These are phyloP conservation scores for Ceratobasidium sp. DNA, from an alignment of 1,284 basidiomycete species.

Conservation along the genomic window DNA sequence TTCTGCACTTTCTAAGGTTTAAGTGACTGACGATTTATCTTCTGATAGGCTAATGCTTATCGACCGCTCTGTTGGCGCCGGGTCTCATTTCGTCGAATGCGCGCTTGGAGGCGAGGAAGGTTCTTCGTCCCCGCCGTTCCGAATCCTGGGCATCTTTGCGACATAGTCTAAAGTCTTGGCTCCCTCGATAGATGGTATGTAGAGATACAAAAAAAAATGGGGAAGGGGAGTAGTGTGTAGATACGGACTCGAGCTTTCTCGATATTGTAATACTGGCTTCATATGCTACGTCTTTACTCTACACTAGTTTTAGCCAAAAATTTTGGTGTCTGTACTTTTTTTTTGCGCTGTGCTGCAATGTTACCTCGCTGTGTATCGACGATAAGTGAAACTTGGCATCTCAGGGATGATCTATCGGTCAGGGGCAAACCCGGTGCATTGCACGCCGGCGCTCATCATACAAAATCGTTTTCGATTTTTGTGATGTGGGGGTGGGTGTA, in stretches of 20 bases:
- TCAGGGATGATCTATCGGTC: too few relatives aligned
- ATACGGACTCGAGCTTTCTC: constrained; percentile 25
- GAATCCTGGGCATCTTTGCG: constrained; percentile 86
- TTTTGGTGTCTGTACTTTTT: constrained; percentile 3
- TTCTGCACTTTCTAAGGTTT: too few relatives aligned
- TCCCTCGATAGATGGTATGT: background rate
- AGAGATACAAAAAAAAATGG: background rate
- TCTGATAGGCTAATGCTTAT: too few relatives aligned
- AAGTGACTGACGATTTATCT: too few relatives aligned
- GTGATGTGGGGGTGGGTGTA: too few relatives aligned
- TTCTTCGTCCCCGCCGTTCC: constrained; percentile 78
- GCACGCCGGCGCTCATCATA: too few relatives aligned
- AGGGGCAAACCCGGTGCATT: too few relatives aligned
- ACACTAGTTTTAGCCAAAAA: too few relatives aligned
- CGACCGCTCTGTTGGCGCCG: constrained; percentile 80
- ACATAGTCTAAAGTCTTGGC: constrained; percentile 62
- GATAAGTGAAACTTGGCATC: background rate
- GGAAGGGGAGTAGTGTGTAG: background rate
- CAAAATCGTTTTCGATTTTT: too few relatives aligned
- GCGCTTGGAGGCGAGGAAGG: constrained; percentile 85
- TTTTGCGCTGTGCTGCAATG: constrained; percentile 10
- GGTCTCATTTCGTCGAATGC: constrained; percentile 91
- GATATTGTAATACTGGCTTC: constrained; percentile 21
- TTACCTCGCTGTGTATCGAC: background rate
- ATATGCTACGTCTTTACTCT: too few relatives aligned